A percentile compares a stretch with the other conserved stretches of the same genome.
These are phyloP conservation scores for Fusarium abutilonis DNA, from an alignment of 2,329 filamentous ascomycete species.

Conservation along the genomic window DNA sequence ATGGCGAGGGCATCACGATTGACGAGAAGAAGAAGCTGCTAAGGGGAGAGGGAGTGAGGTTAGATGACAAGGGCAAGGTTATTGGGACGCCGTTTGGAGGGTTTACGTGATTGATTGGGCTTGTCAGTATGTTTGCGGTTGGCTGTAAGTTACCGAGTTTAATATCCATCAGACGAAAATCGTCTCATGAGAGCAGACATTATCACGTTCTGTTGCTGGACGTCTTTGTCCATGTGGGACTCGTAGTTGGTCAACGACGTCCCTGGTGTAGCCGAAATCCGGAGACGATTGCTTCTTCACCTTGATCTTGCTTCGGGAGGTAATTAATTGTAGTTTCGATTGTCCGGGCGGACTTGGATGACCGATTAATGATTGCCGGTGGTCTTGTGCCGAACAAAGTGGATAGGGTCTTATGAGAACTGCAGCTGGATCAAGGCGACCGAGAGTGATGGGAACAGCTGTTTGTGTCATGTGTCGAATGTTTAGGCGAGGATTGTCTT, in stretches of 20 bases:
- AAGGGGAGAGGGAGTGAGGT: conserved; percentile 69
- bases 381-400: conserved; percentile 38
- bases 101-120: conserved; percentile 26
- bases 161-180: neutral
- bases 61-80: conserved; percentile 69
- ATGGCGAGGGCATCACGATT: conserved; percentile 70
- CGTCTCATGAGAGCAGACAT: neutral
- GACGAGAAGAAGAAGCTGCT: conserved; percentile 72
- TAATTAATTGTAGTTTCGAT: neutral
- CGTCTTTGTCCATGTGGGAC: conserved; percentile 28
- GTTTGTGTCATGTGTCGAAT: conserved; percentile 6
- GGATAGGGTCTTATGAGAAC: conserved; percentile 22
- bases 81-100: conserved; percentile 62
- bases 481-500: neutral
- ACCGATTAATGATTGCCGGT: conserved; percentile 33
- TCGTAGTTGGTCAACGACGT: conserved; percentile 23
- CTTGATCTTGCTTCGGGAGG: conserved; percentile 9
- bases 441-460: conserved; percentile 33
- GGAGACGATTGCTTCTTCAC: conserved; percentile 33
- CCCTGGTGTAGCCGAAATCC: conserved; percentile 39
- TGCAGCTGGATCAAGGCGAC: conserved; percentile 32
- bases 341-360: conserved; percentile 32
- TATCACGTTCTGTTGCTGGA: conserved; percentile 14
- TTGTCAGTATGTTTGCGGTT: neutral
- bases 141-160: neutral